Conservation (phyloP, 2,329 filamentous ascomycete species). For the Stemphylium vesicarium region DNA sequence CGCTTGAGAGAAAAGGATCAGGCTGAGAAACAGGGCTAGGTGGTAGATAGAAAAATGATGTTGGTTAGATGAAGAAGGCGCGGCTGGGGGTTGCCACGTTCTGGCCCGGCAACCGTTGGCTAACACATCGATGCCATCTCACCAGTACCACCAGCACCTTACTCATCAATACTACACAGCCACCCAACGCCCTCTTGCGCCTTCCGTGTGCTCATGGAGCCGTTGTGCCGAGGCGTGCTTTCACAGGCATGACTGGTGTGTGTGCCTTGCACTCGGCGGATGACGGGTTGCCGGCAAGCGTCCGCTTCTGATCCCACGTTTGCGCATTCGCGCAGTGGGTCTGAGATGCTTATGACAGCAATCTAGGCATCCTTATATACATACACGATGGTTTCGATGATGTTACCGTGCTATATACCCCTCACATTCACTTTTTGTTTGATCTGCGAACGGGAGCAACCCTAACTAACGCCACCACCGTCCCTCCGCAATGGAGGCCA, state of each 20-base stretch:
- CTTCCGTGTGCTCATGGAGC: neutral
- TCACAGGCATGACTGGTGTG: slow-evolving; percentile 5
- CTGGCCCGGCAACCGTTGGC: neutral
- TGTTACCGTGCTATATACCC: neutral
- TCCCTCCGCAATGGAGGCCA: slow-evolving; percentile 22
- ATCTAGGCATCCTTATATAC: slow-evolving; percentile 15
- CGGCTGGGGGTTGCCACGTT: neutral
- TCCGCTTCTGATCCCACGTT: slow-evolving; percentile 23
- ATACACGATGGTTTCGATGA: neutral
- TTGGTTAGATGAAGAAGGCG: slow-evolving; percentile 16
- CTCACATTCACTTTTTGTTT: neutral
- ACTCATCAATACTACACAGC: slow-evolving; percentile 18
- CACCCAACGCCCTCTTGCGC: slow-evolving; percentile 5
- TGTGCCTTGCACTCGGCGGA: slow-evolving; percentile 17
- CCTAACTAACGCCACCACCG: neutral
- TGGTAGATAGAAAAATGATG: too few relatives aligned
- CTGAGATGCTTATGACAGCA: slow-evolving; percentile 16
- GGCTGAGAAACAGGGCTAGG: too few relatives aligned
- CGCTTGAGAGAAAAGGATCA: too few relatives aligned
- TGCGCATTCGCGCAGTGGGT: slow-evolving; percentile 27
- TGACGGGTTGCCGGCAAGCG: slow-evolving; percentile 9
- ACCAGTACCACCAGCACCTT: slow-evolving; percentile 1
- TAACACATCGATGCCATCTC: neutral
- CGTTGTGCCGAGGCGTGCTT: slow-evolving; percentile 4
- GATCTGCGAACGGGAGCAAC: slow-evolving; percentile 7